phyloP scores from a whole-genome alignment of 2,329 filamentous ascomycete species.

The Fusarium praegraminearum region DNA sequence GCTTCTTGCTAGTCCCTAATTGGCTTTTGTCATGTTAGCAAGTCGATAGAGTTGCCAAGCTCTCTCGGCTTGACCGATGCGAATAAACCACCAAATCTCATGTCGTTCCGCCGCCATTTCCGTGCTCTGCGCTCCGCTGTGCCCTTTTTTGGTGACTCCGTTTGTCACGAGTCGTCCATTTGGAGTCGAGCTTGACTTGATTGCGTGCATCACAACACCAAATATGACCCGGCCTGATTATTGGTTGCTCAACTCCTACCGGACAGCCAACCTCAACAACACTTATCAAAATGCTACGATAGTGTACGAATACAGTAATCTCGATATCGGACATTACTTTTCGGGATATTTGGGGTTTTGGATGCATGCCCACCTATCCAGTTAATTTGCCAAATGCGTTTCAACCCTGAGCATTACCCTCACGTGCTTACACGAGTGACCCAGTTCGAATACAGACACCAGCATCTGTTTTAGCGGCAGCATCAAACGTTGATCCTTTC shows the following conservation, averaged over 20 bases:
- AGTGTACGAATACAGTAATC: constrained; percentile 4
- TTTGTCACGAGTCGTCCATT: constrained; percentile 33
- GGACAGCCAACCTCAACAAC: constrained; percentile 7
- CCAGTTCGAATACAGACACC: constrained; percentile 19
- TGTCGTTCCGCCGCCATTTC: constrained; percentile 32
- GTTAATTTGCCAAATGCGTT: not conserved
- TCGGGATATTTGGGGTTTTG: constrained; percentile 9
- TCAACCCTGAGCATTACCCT: constrained; percentile 6
- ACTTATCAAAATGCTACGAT: not conserved
- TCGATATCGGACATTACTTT: constrained; percentile 16
- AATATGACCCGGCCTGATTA: not conserved
- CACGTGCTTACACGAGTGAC: constrained; percentile 23
- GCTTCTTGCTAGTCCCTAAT: constrained; percentile 21
- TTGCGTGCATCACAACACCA: constrained; percentile 24
- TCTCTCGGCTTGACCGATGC: constrained; percentile 47
- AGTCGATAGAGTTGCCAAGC: constrained; percentile 46
- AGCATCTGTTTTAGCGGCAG: not conserved
- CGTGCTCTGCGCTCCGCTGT: constrained; percentile 35
- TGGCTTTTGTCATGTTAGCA: constrained; percentile 18
- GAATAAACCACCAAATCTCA: constrained; percentile 39
- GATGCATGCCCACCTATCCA: constrained; percentile 1
- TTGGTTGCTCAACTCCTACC: not conserved
- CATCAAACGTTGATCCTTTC: constrained; percentile 6
- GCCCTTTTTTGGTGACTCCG: constrained; percentile 35
- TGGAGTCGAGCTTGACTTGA: constrained; percentile 21